Conservation (phyloP, 2,329 filamentous ascomycete genomes). For the Penicillium oxalicum region DNA sequence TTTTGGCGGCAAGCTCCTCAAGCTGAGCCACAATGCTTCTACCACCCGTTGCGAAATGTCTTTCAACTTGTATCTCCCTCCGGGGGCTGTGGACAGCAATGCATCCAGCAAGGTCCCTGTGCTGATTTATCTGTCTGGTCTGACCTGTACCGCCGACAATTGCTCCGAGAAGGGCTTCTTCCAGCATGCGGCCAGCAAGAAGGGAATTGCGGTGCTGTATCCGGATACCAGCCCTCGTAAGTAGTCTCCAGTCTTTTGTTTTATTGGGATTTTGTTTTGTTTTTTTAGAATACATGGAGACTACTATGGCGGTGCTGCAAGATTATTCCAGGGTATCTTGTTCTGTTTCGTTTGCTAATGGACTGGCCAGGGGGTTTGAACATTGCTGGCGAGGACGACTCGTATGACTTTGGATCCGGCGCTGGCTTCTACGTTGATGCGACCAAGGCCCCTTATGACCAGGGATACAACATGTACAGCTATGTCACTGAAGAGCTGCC, state of each 20-base stretch:
- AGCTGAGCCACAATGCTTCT: constrained; percentile 78
- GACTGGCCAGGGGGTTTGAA: constrained; percentile 56
- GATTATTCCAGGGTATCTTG: too few relatives aligned
- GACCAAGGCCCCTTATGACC: constrained; percentile 63
- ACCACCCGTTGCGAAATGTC: constrained; percentile 82
- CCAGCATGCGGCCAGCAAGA: constrained; percentile 70
- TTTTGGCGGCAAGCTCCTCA: constrained; percentile 91
- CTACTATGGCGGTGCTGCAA: too few relatives aligned
- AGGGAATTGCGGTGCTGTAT: constrained; percentile 86
- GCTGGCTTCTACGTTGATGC: constrained; percentile 96
- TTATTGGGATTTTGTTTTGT: too few relatives aligned
- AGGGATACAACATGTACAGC: constrained; percentile 87
- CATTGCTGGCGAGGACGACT: constrained; percentile 77
- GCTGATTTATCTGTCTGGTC: constrained; percentile 85
- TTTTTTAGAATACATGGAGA: too few relatives aligned
- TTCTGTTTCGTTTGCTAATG: neutral
- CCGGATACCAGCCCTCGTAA: constrained; percentile 88
- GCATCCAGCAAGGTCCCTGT: constrained; percentile 65
- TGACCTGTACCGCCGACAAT: constrained; percentile 89
- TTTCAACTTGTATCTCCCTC: constrained; percentile 86
- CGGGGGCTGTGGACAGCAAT: constrained; percentile 58
- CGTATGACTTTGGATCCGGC: constrained; percentile 85
- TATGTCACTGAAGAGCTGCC: constrained; percentile 92
- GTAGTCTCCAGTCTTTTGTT: constrained; percentile 19
- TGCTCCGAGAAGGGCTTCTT: constrained; percentile 79